These are phyloP conservation scores for Backusella circina DNA, from an alignment of 192 early-diverging fungal species.

Conservation along the genomic window DNA sequence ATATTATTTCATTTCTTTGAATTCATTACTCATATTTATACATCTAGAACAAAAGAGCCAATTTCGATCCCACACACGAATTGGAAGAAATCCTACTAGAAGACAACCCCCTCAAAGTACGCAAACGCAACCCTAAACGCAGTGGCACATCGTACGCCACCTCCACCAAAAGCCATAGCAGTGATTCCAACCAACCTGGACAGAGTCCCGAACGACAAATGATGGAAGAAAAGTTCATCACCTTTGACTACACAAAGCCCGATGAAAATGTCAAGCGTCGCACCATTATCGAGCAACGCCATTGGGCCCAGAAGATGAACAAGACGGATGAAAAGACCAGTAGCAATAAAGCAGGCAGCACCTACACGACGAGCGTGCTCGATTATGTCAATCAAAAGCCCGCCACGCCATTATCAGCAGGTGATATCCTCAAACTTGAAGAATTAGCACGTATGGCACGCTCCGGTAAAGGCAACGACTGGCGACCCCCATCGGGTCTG, in stretches of 20 bases:
- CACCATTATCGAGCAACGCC: conserved; percentile 7
- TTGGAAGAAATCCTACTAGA: conserved; percentile 95
- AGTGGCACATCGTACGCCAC: conserved; percentile 13
- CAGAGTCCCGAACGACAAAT: conserved; percentile 55
- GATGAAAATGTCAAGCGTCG: conserved; percentile 19
- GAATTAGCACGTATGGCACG: conserved; percentile 30
- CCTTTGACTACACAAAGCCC: conserved; percentile 71
- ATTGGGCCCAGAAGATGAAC: conserved; percentile 27
- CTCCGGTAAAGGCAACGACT: background rate
- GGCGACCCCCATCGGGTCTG: conserved; percentile 28
- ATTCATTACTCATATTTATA: background rate
- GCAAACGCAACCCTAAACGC: conserved; percentile 51
- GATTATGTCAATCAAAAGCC: conserved; percentile 1
- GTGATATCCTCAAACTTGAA: conserved; percentile 34
- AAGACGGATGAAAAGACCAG: conserved; percentile 8
- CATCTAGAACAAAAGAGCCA: conserved; percentile 71
- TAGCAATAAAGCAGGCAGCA: background rate
- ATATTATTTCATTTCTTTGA: too few relatives aligned
- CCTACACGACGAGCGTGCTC: background rate
- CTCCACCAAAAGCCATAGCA: conserved; percentile 30
- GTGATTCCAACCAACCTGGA: conserved; percentile 1
- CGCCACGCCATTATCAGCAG: background rate
- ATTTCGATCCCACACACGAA: conserved; percentile 96
- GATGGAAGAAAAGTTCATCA: conserved; percentile 78
- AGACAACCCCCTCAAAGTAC: conserved; percentile 88